Conservation (phyloP, 2,329 filamentous ascomycete genomes). For the Pseudogymnoascus sp. region DNA sequence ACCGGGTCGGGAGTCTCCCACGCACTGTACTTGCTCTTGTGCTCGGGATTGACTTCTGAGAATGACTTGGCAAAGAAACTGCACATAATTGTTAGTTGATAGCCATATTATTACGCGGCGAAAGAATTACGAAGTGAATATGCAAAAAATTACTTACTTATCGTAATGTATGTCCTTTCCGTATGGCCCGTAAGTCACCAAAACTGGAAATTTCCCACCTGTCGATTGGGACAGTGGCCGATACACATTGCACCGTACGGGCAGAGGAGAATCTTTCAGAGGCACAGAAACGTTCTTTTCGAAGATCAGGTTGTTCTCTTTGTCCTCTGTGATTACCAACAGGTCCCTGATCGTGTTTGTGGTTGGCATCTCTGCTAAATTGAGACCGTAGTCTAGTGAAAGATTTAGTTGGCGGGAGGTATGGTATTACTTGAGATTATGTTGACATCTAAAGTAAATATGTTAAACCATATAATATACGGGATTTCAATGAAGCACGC, state of each 20-base stretch:
- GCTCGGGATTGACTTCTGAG: slow-evolving; percentile 34
- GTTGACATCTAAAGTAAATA: background rate
- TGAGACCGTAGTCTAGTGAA: background rate
- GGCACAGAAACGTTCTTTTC: slow-evolving; percentile 41
- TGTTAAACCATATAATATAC: background rate
- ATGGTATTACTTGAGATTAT: background rate
- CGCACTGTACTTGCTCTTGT: slow-evolving; percentile 33
- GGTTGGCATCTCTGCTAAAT: background rate
- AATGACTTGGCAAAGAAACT: slow-evolving; percentile 44
- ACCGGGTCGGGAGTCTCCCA: slow-evolving; percentile 38
- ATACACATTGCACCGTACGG: slow-evolving; percentile 44
- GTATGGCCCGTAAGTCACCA: slow-evolving; percentile 66
- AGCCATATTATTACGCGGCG: background rate
- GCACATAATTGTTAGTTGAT: slow-evolving; percentile 3
- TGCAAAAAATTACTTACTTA: slow-evolving; percentile 28
- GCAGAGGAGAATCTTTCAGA: slow-evolving; percentile 32
- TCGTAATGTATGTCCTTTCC: slow-evolving; percentile 64
- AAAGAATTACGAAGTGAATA: background rate
- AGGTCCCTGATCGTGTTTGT: slow-evolving; percentile 13
- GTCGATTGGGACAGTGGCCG: slow-evolving; percentile 33
- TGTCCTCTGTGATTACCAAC: slow-evolving; percentile 15
- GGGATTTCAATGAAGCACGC: background rate
- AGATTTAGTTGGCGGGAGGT: background rate
- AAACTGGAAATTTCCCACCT: slow-evolving; percentile 42
- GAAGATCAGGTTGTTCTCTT: slow-evolving; percentile 28